These are phyloP conservation scores for Periconia digitata DNA, from an alignment of 2,329 filamentous ascomycete genomes.

Conservation along the genomic window DNA sequence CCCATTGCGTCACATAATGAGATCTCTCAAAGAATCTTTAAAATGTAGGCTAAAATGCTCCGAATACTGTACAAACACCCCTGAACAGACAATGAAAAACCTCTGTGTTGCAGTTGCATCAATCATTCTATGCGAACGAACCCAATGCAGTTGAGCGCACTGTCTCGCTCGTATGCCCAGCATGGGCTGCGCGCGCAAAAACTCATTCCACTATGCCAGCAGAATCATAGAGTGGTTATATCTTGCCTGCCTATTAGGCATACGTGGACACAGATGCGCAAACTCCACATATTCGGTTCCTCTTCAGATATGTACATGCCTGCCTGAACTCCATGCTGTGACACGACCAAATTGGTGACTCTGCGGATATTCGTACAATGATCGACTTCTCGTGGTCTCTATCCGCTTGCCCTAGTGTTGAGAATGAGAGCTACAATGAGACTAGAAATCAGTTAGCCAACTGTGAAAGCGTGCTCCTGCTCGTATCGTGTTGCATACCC, in stretches of 20 bases:
- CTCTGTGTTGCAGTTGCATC: not conserved
- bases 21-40: not conserved
- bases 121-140: not conserved
- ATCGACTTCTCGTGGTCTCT: conserved; percentile 14
- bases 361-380: conserved; percentile 34
- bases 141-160: not conserved
- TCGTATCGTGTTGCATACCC: conserved; percentile 62
- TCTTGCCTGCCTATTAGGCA: too few relatives aligned
- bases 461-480: not conserved
- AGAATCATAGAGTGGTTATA: too few relatives aligned
- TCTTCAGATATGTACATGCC: conserved; percentile 3
- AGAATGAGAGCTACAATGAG: conserved; percentile 92
- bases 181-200: too few relatives aligned
- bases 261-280: not conserved
- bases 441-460: conserved; percentile 49
- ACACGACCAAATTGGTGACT: conserved; percentile 21
- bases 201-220: not conserved
- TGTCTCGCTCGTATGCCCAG: too few relatives aligned
- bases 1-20: not conserved
- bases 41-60: not conserved
- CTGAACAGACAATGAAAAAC: not conserved
- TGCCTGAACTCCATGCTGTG: conserved; percentile 24
- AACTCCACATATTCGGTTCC: not conserved
- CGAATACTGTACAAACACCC: not conserved
- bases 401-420: conserved; percentile 78